These are phyloP conservation scores for Proteromonas lacertae DNA, from an alignment of 352 stramenopile genomes.

Conservation along the genomic window DNA sequence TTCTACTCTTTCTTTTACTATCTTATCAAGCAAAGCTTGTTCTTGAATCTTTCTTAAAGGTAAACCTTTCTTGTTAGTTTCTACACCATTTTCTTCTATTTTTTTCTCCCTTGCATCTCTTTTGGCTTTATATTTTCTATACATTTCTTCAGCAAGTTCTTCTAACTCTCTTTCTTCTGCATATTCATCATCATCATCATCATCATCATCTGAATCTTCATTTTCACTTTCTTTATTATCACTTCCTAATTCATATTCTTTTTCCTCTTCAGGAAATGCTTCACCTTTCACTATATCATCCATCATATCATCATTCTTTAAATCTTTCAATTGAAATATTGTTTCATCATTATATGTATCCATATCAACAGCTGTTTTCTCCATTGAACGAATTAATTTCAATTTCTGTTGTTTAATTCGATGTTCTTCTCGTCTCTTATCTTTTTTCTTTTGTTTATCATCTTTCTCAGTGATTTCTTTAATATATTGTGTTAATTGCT, in stretches of 20 bases:
- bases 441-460: slow-evolving; percentile 32
- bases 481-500: slow-evolving; percentile 5
- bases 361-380: slow-evolving; percentile 22
- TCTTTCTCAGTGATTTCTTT: slow-evolving; percentile 11
- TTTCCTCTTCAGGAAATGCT: slow-evolving; percentile 20
- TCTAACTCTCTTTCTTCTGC: not conserved
- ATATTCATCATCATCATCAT: not conserved
- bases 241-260: slow-evolving; percentile 20
- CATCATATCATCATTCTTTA: slow-evolving; percentile 16
- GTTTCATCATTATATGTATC: slow-evolving; percentile 23
- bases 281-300: slow-evolving; percentile 32
- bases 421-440: slow-evolving; percentile 20
- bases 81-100: slow-evolving; percentile 10
- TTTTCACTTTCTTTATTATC: slow-evolving; percentile 5
- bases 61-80: slow-evolving; percentile 4
- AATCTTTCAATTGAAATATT: slow-evolving; percentile 21
- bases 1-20: no score
- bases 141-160: not conserved
- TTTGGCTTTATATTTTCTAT: not conserved
- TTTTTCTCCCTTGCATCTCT: slow-evolving; percentile 12
- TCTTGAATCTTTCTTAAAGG: not conserved
- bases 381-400: slow-evolving; percentile 24
- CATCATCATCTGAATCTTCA: slow-evolving; percentile 28
- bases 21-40: no score
- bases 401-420: no score